These are phyloP conservation scores for Symbiodinium natans DNA, from an alignment of 73 alveolate genomes.

Conservation along the genomic window DNA sequence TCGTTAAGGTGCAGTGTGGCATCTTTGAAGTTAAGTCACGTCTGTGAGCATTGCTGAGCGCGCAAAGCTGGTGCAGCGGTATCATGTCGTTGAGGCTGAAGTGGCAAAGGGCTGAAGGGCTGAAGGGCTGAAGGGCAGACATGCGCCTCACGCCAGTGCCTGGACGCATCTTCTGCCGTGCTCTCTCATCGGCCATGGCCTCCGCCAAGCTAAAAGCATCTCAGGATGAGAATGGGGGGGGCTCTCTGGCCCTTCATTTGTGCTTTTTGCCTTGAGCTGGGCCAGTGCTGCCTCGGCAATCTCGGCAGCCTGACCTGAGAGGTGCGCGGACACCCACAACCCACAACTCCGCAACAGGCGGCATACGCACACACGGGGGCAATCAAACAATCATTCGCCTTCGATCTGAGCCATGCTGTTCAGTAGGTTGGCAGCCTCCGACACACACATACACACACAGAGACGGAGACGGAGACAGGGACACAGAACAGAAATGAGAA, in stretches of 20 bases:
- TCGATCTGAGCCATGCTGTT: constrained; percentile 33
- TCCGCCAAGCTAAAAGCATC: background rate
- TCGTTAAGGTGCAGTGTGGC: too few relatives aligned
- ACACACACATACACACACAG: background rate
- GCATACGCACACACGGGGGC: too few relatives aligned
- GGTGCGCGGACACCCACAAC: too few relatives aligned
- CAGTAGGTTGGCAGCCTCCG: constrained; percentile 24
- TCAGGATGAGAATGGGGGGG: too few relatives aligned
- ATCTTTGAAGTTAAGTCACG: too few relatives aligned
- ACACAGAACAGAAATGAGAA: background rate
- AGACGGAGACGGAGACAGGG: background rate
- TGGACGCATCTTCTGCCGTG: constrained; percentile 69
- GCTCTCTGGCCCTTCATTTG: background rate
- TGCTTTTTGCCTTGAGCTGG: constrained; percentile 16
- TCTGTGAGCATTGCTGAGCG: too few relatives aligned
- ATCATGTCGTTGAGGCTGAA: too few relatives aligned
- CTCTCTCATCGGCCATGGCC: constrained; percentile 71
- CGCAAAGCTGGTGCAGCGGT: too few relatives aligned
- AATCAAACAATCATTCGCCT: too few relatives aligned
- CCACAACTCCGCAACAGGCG: too few relatives aligned
- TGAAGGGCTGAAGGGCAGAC: too few relatives aligned
- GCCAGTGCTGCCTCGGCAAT: constrained; percentile 52
- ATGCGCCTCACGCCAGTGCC: constrained; percentile 79
- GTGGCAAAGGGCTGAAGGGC: too few relatives aligned
- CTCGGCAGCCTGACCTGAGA: background rate